These are phyloP conservation scores for Boletus sensibilis DNA, from an alignment of 768 basidiomycete genomes.

Conservation along the genomic window DNA sequence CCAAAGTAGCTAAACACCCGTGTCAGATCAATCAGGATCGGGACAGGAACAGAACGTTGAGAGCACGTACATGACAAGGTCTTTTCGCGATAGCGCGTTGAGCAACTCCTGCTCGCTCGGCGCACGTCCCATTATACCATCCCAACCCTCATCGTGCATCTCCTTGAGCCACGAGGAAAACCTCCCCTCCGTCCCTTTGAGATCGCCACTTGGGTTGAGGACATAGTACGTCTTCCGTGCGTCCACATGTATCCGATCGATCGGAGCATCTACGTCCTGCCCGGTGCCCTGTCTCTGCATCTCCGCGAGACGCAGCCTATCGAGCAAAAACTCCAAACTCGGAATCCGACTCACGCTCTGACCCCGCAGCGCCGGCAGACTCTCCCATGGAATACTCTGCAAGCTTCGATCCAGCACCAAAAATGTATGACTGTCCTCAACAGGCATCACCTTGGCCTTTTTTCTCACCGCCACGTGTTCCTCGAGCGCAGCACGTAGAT, in stretches of 20 bases:
- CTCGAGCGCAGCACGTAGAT: slow-evolving; percentile 74
- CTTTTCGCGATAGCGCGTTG: slow-evolving; percentile 66
- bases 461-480: slow-evolving; percentile 54
- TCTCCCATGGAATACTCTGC: slow-evolving; percentile 94
- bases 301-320: slow-evolving; percentile 67
- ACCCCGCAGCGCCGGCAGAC: slow-evolving; percentile 80
- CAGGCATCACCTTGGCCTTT: slow-evolving; percentile 27
- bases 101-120: slow-evolving; percentile 85
- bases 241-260: slow-evolving; percentile 58
- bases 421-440: slow-evolving; percentile 72
- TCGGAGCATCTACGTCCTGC: slow-evolving; percentile 16
- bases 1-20: slow-evolving; percentile 78
- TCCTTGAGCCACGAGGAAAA: slow-evolving; percentile 77
- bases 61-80: slow-evolving; percentile 83
- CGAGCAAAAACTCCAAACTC: slow-evolving; percentile 81
- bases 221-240: slow-evolving; percentile 74
- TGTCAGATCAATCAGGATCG: not conserved
- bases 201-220: slow-evolving; percentile 91
- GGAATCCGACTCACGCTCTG: slow-evolving; percentile 92
- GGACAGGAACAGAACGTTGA: not conserved
- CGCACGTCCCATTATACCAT: slow-evolving; percentile 69
- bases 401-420: slow-evolving; percentile 87
- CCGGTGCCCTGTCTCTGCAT: slow-evolving; percentile 33
- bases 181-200: slow-evolving; percentile 75
- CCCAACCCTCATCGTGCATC: slow-evolving; percentile 79